A percentile compares a stretch with the other conserved stretches of the same genome.
Conservation (phyloP, 225 moss, liverwort and hornwort genomes). For the Pleurozium schreberi region DNA sequence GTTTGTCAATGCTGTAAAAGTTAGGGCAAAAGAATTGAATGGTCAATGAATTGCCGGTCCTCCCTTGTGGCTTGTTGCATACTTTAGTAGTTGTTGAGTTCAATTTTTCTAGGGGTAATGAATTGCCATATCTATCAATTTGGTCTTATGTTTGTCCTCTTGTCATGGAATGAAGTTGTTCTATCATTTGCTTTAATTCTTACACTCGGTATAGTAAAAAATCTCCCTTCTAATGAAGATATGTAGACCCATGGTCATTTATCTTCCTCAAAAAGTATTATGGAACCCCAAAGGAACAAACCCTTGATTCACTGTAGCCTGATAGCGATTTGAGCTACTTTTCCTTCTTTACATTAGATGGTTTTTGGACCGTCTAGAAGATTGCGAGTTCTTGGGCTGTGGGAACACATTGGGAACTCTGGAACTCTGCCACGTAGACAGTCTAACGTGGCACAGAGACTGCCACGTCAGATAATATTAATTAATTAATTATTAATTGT, state of each 20-base stretch:
- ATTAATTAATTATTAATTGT: too few relatives aligned
- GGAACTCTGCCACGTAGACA: too few relatives aligned
- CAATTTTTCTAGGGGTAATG: not conserved
- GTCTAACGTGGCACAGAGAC: too few relatives aligned
- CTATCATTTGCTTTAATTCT: too few relatives aligned
- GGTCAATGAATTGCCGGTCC: not conserved
- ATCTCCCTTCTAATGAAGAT: not conserved
- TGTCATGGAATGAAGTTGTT: too few relatives aligned
- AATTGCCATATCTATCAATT: rapidly evolving
- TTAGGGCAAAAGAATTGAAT: not conserved
- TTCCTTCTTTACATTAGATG: too few relatives aligned
- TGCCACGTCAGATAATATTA: too few relatives aligned
- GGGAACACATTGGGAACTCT: too few relatives aligned
- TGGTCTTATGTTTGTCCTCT: not conserved
- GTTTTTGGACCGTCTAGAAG: too few relatives aligned
- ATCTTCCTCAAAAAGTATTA: not conserved
- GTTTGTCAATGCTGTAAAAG: not conserved
- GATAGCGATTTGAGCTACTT: not conserved
- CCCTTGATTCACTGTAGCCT: not conserved
- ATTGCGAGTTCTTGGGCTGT: too few relatives aligned
- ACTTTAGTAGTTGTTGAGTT: not conserved
- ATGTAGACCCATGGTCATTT: not conserved
- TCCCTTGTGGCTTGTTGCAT: not conserved
- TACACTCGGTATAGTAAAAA: too few relatives aligned
- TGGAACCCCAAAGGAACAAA: not conserved